Conservation (phyloP, 352 stramenopile species). For the Phytophthora pisi region DNA sequence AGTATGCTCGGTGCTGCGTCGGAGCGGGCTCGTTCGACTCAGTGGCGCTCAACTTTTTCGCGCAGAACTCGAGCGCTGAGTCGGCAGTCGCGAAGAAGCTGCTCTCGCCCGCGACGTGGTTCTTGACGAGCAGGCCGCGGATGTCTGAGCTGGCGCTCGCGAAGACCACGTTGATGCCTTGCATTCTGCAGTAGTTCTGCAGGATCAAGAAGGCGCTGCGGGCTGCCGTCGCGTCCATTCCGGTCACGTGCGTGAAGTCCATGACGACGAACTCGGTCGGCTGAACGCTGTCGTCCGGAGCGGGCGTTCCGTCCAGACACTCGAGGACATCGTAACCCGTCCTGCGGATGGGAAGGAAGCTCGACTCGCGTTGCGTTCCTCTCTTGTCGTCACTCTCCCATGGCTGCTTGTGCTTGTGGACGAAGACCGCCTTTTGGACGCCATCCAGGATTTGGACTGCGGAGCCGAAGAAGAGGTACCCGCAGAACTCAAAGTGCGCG, state of each 20-base stretch:
- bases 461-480: constrained; percentile 83
- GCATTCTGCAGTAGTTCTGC: constrained; percentile 70
- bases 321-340: constrained; percentile 56
- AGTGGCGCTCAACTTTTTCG: constrained; percentile 52
- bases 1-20: constrained; percentile 24
- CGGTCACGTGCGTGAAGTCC: constrained; percentile 82
- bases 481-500: constrained; percentile 75
- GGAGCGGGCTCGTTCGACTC: constrained; percentile 14
- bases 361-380: constrained; percentile 26
- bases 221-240: constrained; percentile 84
- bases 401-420: constrained; percentile 38
- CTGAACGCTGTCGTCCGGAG: constrained; percentile 34
- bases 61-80: constrained; percentile 67
- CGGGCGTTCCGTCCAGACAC: constrained; percentile 62
- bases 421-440: constrained; percentile 67
- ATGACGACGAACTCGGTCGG: constrained; percentile 80
- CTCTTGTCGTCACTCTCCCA: constrained; percentile 16
- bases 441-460: constrained; percentile 73
- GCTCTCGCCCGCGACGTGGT: constrained; percentile 57
- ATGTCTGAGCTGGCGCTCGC: constrained; percentile 62
- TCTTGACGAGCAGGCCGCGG: constrained; percentile 57
- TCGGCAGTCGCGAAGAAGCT: constrained; percentile 71
- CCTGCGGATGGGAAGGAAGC: constrained; percentile 47
- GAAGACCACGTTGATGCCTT: constrained; percentile 65
- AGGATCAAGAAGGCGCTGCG: constrained; percentile 79